phyloP scores from a whole-genome alignment of 2,329 filamentous ascomycete genomes.

The Talaromyces atroroseus region DNA sequence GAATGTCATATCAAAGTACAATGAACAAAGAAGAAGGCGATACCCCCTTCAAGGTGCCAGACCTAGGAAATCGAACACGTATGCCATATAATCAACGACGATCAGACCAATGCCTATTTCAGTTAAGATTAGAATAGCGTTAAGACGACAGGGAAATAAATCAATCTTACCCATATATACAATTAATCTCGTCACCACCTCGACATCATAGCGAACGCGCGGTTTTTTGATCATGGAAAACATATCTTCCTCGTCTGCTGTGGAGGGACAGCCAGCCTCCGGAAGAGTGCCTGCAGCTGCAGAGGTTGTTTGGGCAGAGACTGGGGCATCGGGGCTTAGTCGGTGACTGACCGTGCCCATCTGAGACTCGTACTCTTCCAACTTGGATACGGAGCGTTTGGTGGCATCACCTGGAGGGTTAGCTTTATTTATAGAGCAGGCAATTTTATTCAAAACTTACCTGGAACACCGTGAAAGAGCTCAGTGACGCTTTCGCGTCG shows the following conservation, averaged over 20 bases:
- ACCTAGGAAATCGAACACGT: constrained; percentile 62
- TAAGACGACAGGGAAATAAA: constrained; percentile 1
- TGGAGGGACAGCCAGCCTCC: constrained; percentile 32
- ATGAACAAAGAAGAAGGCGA: background rate
- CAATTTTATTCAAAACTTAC: constrained; percentile 13
- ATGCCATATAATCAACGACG: constrained; percentile 67
- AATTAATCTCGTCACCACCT: constrained; percentile 93
- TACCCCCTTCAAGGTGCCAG: constrained; percentile 32
- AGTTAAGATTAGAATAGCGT: background rate
- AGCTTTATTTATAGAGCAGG: background rate
- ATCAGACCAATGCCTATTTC: constrained; percentile 71
- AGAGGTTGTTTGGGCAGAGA: constrained; percentile 20
- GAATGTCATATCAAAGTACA: background rate
- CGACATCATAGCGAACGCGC: constrained; percentile 92
- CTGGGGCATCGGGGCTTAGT: constrained; percentile 21
- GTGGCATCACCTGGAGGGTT: constrained; percentile 15
- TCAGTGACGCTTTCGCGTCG: constrained; percentile 56
- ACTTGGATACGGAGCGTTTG: constrained; percentile 42
- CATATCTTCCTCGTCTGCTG: constrained; percentile 65
- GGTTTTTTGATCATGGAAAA: constrained; percentile 80
- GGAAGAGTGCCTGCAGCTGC: constrained; percentile 21
- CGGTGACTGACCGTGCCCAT: constrained; percentile 61
- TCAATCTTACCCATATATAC: constrained; percentile 74
- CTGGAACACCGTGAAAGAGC: constrained; percentile 9
- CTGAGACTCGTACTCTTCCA: constrained; percentile 65